Conservation (phyloP, 257 asterid species). For the Thymus mandschuricus region DNA sequence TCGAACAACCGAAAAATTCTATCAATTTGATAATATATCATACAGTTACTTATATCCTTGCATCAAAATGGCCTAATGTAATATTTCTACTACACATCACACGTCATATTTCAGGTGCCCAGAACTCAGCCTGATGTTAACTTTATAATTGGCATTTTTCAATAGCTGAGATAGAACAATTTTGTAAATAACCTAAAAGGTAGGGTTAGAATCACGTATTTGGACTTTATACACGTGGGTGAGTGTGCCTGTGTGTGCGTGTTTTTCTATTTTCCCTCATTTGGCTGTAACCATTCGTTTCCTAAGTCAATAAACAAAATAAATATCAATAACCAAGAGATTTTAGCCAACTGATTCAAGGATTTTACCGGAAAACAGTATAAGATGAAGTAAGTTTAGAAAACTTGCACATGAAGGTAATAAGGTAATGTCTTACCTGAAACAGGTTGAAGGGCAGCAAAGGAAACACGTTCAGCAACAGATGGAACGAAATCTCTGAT, state of each 20-base stretch:
- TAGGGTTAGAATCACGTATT: too few relatives aligned
- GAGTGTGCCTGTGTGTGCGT: background rate
- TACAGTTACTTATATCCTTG: too few relatives aligned
- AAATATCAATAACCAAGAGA: background rate
- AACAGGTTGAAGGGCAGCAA: slow-evolving; percentile 73
- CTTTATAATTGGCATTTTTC: too few relatives aligned
- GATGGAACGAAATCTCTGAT: slow-evolving; percentile 57
- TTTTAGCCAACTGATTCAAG: background rate
- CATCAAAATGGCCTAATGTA: too few relatives aligned
- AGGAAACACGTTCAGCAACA: slow-evolving; percentile 67
- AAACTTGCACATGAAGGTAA: background rate
- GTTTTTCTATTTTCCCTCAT: background rate
- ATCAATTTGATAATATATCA: too few relatives aligned
- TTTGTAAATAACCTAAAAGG: too few relatives aligned
- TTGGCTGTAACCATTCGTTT: background rate
- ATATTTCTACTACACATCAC: too few relatives aligned
- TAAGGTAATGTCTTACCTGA: slow-evolving; percentile 50
- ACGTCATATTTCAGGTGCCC: too few relatives aligned
- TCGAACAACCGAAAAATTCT: too few relatives aligned
- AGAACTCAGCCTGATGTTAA: too few relatives aligned
- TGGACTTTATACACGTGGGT: background rate
- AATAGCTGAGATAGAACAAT: too few relatives aligned
- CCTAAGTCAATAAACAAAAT: background rate
- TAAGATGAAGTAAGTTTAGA: background rate
- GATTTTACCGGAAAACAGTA: background rate